Base-by-base conservation (phyloP, 2,329 filamentous ascomycete genomes). In the Rutstroemia sp. region DNA sequence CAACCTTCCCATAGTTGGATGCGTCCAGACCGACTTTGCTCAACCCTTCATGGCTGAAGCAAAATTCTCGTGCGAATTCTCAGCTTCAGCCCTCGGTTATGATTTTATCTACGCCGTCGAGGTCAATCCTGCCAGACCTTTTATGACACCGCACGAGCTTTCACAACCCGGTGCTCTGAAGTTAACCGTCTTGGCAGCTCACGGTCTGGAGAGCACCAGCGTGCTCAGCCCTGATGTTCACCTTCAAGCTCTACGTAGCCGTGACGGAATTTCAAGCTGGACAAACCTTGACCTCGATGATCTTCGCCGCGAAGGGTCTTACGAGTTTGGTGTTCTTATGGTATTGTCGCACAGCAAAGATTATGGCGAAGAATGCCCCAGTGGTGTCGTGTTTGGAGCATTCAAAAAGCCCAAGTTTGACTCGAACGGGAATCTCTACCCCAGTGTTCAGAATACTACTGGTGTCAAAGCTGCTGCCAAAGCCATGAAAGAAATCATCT, bases 101-200 rank as follows among this genome's bases (percentile, higher is more conserved):
- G 66, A 70, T 58, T 61, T 69, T 39, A 58, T 69, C 12, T 70
- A 70, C 49, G 62, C 56, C 25, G 61, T 61, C n/a, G 57, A 62
- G 37, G 30, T 63, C 16, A 47, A 49, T 41, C 58, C 58, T 51
- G 14, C 52, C 52, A 48, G 58, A 52, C 42, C 59, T 7, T 46
- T 58, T 9, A 60, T 62, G 52, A 57, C 64, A 38, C 58, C 63
- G 9, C 48, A 64, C 19, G 61, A 62, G 50, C 57, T 64, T 41
- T 27, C 58, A 8, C 37, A 38, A n/a, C 37, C 54, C 21, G 57
- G 60, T 47, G 62, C 59, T 3, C 48, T 69, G 37, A 52, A 59
- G 10, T 65, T 62, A 21, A 61, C 58, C 42, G 58, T 69, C 10
- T 52, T 70, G 12, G 66, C 63, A 6, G 60, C 66, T 12, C 62